Evolutionary conservation across 1,284 basidiomycete genomes (phyloP).

Genomic region (Papiliotrema laurentii): DNA sequence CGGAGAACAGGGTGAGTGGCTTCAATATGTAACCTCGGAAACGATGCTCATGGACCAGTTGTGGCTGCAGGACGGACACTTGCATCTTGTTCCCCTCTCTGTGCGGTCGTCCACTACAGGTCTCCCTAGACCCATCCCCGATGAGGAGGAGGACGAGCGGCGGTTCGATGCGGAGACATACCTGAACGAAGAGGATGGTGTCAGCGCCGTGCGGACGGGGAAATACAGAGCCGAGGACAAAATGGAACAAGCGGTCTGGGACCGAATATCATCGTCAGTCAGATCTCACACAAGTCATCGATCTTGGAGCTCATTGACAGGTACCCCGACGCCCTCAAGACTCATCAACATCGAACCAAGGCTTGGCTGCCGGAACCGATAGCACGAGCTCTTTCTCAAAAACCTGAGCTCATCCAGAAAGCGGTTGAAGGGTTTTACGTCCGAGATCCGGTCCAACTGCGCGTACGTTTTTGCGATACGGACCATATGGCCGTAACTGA

Average conservation of each 20-base stretch:
- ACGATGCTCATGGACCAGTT: constrained; percentile 65
- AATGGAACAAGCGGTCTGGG: constrained; percentile 64
- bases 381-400: constrained; percentile 62
- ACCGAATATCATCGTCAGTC: constrained; percentile 60
- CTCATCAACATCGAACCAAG: constrained; percentile 74
- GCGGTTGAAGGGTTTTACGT: constrained; percentile 90
- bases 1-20: constrained; percentile 86
- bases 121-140: constrained; percentile 53
- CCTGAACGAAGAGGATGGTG: constrained; percentile 62
- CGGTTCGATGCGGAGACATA: constrained; percentile 55
- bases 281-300: background rate
- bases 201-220: constrained; percentile 55
- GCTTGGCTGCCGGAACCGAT: constrained; percentile 75
- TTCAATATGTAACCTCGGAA: no score
- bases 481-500: background rate
- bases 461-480: constrained; percentile 54
- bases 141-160: constrained; percentile 51
- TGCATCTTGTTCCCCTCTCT: constrained; percentile 80
- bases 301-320: constrained; percentile 44
- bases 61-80: constrained; percentile 76
- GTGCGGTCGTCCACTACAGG: constrained; percentile 63
- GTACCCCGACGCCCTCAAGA: constrained; percentile 63
- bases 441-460: constrained; percentile 77
- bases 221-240: constrained; percentile 53
- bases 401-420: constrained; percentile 72